Evolutionary conservation across 208 protist species (phyloP).

Genomic region (Trypanosoma vivax): DNA sequence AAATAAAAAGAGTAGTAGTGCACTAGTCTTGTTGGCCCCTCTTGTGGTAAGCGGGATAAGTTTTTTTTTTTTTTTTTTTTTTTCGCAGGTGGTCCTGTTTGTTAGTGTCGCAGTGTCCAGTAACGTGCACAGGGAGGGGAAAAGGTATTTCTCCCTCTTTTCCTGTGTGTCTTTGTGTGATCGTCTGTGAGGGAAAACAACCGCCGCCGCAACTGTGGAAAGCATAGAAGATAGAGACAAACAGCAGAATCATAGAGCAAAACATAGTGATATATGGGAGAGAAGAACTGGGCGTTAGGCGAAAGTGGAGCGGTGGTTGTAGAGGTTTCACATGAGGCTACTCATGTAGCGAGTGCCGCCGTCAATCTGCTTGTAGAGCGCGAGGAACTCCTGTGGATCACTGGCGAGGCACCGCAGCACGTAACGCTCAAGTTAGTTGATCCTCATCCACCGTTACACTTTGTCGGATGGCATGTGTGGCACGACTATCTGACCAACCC

Average conservation of each 20-base stretch:
- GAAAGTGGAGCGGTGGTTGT: slow-evolving; percentile 51
- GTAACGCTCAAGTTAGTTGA: slow-evolving; percentile 48
- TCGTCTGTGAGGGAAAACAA: no score
- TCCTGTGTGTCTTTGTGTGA: neutral
- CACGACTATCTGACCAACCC: slow-evolving; percentile 83
- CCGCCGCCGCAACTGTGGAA: no score
- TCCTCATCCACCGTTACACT: slow-evolving; percentile 58
- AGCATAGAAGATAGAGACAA: no score
- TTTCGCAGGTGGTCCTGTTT: neutral
- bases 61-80: slow-evolving; percentile 4
- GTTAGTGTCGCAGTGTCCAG: no score
- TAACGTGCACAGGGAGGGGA: neutral
- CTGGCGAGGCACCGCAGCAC: slow-evolving; percentile 70
- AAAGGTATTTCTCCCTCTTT: slow-evolving; percentile 1
- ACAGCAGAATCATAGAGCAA: neutral
- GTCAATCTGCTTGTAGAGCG: slow-evolving; percentile 56
- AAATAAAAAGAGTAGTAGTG: no score
- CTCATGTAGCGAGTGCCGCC: slow-evolving; percentile 46
- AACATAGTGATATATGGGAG: slow-evolving; percentile 14
- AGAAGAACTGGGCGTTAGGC: slow-evolving; percentile 60
- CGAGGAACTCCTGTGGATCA: slow-evolving; percentile 77
- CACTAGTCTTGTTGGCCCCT: no score
- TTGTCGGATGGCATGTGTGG: slow-evolving; percentile 83
- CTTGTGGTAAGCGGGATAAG: neutral
- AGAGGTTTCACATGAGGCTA: slow-evolving; percentile 62